These are phyloP conservation scores for Neurospora intermedia DNA, from an alignment of 495 filamentous ascomycete species.

Conservation along the genomic window DNA sequence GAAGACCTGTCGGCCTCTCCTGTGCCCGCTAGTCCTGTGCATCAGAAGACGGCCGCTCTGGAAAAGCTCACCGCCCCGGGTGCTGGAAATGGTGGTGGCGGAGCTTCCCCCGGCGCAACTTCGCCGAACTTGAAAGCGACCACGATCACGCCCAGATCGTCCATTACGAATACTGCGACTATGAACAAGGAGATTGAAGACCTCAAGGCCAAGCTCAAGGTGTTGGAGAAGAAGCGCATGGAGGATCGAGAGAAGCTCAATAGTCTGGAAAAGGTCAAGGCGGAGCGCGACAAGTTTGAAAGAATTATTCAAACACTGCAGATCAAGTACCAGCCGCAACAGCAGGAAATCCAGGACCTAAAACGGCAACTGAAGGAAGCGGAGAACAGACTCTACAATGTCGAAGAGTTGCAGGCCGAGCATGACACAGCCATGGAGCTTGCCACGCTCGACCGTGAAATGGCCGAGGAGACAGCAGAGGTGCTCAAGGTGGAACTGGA, in stretches of 20 bases:
- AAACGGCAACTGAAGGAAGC: slow-evolving; percentile 68
- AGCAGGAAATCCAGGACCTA: slow-evolving; percentile 67
- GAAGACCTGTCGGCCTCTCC: slow-evolving; percentile 32
- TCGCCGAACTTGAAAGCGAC: slow-evolving; percentile 21
- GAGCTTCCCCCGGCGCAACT: slow-evolving; percentile 17
- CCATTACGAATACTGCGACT: slow-evolving; percentile 27
- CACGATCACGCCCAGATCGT: slow-evolving; percentile 6
- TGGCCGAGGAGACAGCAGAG: slow-evolving; percentile 91
- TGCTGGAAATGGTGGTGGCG: background rate
- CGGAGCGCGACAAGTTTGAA: slow-evolving; percentile 79
- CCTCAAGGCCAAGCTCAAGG: slow-evolving; percentile 63
- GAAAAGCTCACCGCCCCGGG: slow-evolving; percentile 33
- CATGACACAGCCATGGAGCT: slow-evolving; percentile 80
- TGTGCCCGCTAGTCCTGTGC: slow-evolving; percentile 36
- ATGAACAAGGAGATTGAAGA: slow-evolving; percentile 63
- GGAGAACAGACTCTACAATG: slow-evolving; percentile 51
- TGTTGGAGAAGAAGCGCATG: slow-evolving; percentile 69
- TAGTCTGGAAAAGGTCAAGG: slow-evolving; percentile 60
- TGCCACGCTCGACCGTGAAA: slow-evolving; percentile 81
- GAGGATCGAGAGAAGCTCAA: slow-evolving; percentile 88
- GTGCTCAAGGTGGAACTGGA: slow-evolving; percentile 70
- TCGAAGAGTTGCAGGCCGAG: slow-evolving; percentile 67
- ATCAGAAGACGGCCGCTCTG: slow-evolving; percentile 31
- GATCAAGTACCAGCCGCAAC: slow-evolving; percentile 77
- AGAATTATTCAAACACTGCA: slow-evolving; percentile 85